Evolutionary conservation across 371 early-diverging fungal species (phyloP), one percentile per base, ranked within the genome.

Genomic region (Mucor indicus): DNA sequence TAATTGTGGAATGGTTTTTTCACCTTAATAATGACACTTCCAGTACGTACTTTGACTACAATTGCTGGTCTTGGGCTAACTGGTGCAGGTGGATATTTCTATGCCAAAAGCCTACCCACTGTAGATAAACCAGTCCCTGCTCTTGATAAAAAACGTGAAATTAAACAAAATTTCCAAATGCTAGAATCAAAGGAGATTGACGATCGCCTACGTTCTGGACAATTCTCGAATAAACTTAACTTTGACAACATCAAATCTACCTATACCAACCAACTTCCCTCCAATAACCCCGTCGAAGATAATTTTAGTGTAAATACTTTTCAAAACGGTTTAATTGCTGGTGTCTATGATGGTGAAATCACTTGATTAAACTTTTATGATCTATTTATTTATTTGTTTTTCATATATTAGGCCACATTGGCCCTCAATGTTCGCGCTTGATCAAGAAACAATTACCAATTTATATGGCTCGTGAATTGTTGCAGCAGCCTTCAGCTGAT

Each of bases 371-470:
- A n/a, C n/a, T n/a, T n/a, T n/a, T n/a, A n/a, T n/a, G n/a, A n/a
- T n/a, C n/a, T n/a, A n/a, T n/a, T n/a, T n/a, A n/a, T n/a, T n/a
- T n/a, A n/a, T n/a, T n/a, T n/a, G n/a, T n/a, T n/a, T n/a, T n/a
- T n/a, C n/a, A n/a, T n/a, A n/a, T n/a, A n/a, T n/a, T 53, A 74
- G 75, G 75, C 1, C 75, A 75, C 27, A 64, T 75, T 52, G 75
- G 72, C 17, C 70, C 71, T 32, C 47, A 60, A 31, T 72, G 71
- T 29, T 64, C 67, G 7, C 48, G 55, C 24, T 40, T 71, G 44
- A 75, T 75, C 15, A 56, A 55, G 29, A 55, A 41, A 3, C 65
- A 75, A 27, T 48, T 72, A 1, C 76, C 76, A 10, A 67, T 68
- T 48, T 75, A 75, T 33, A 67, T 75, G 33, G 75, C 64, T 7